phyloP scores from a whole-genome alignment of 345 rosid genomes.

The Lumnitzera littorea region DNA sequence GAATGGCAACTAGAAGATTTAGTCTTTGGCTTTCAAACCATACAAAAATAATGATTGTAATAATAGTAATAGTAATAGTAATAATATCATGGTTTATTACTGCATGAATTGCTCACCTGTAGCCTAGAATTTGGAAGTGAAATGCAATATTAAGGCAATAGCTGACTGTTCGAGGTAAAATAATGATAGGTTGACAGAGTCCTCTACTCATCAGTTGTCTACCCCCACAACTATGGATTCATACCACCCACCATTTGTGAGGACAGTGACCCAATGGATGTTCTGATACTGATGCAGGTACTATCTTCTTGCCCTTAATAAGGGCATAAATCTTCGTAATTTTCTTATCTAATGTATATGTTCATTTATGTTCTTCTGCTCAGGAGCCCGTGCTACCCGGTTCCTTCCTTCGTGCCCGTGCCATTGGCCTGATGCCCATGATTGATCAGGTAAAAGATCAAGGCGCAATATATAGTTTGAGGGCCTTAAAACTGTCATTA shows the following conservation, averaged over 20 bases:
- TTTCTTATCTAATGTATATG: background rate
- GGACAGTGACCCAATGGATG: slow-evolving; percentile 90
- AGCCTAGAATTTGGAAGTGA: too few relatives aligned
- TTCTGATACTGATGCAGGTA: slow-evolving; percentile 88
- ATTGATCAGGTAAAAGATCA: slow-evolving; percentile 58
- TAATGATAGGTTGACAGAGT: slow-evolving; percentile 64
- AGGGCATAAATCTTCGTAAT: background rate
- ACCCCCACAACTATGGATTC: slow-evolving; percentile 81
- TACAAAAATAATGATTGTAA: too few relatives aligned
- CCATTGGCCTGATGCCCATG: slow-evolving; percentile 93
- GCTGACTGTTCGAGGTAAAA: too few relatives aligned
- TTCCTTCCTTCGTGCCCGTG: slow-evolving; percentile 85
- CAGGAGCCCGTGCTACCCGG: slow-evolving; percentile 88
- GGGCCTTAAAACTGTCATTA: too few relatives aligned
- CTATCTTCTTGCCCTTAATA: background rate
- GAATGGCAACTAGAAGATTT: too few relatives aligned
- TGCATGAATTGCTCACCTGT: too few relatives aligned
- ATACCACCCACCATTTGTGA: slow-evolving; percentile 85
- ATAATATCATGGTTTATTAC: too few relatives aligned
- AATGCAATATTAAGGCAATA: too few relatives aligned
- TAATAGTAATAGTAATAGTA: too few relatives aligned
- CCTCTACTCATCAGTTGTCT: slow-evolving; percentile 87
- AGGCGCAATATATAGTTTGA: too few relatives aligned
- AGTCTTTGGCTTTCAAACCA: too few relatives aligned
- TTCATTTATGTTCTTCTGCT: slow-evolving; percentile 1